Evolutionary conservation across 192 early-diverging fungal genomes (phyloP).

Genomic region (Coemansia sp.): DNA sequence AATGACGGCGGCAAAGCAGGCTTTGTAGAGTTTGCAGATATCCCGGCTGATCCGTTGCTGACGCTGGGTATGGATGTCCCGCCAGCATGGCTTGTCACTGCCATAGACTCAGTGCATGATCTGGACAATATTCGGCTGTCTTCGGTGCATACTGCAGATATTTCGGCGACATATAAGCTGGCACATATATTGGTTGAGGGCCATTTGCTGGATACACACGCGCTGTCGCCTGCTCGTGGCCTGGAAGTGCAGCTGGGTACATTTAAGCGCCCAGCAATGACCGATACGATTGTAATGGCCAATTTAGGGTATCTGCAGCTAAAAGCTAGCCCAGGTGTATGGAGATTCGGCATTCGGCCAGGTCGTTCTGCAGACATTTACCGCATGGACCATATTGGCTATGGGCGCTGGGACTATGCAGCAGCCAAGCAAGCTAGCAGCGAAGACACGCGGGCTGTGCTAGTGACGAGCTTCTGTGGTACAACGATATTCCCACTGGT

Average conservation of each 20-base stretch:
- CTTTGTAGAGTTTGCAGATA: slow-evolving; percentile 64
- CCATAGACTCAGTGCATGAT: slow-evolving; percentile 77
- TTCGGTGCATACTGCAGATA: slow-evolving; percentile 39
- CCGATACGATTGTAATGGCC: slow-evolving; percentile 98
- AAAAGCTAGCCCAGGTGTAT: slow-evolving; percentile 88
- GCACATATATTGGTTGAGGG: slow-evolving; percentile 88
- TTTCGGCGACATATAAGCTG: slow-evolving; percentile 76
- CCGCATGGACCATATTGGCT: slow-evolving; percentile 55
- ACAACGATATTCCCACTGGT: slow-evolving; percentile 77
- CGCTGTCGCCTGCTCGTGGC: slow-evolving; percentile 79
- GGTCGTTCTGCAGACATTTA: slow-evolving; percentile 83
- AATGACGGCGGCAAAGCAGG: slow-evolving; percentile 34
- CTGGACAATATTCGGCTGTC: slow-evolving; percentile 86
- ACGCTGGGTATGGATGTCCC: slow-evolving; percentile 89
- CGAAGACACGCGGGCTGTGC: slow-evolving; percentile 47
- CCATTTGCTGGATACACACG: slow-evolving; percentile 71
- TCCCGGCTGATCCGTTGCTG: slow-evolving; percentile 78
- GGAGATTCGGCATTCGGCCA: slow-evolving; percentile 73
- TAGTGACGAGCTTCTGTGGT: slow-evolving; percentile 80
- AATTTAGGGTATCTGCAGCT: slow-evolving; percentile 97
- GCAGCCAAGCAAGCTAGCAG: slow-evolving; percentile 23
- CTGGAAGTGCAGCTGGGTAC: slow-evolving; percentile 88
- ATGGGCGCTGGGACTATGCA: slow-evolving; percentile 36
- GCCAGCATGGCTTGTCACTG: slow-evolving; percentile 85
- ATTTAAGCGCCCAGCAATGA: slow-evolving; percentile 55